Base-by-base conservation (phyloP, 1,284 basidiomycete species). In the Takashimella koratensis region DNA sequence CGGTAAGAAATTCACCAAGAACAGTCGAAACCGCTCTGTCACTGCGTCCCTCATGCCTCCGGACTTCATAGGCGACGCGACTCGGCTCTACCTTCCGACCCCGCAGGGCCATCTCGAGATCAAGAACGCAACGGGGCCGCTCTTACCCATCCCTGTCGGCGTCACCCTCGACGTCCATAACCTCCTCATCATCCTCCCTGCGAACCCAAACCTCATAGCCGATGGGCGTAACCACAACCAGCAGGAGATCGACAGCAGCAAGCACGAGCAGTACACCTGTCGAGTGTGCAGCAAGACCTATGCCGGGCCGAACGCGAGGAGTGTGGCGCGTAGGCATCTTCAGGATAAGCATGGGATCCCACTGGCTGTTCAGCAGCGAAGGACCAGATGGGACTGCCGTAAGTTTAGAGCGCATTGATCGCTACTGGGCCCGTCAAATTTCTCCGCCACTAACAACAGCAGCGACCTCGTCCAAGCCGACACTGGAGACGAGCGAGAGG, bases 301-400 rank as follows among this genome's bases (percentile, higher is more conserved):
- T 59, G 75, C 73, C 43, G 81, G 81, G 13, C 78, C 79, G 60
- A 80, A 82, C 53, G 80, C 79, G 0, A 67, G 81, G 47, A 79
- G 77, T 63, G 81, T 82, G 52, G 81, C 80, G 70, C 71, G 80
- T 36, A 62, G 81, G 43, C 81, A 82, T 63, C 63, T 82, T 47
- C 78, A 80, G 64, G 80, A 81, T 64, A 82, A 81, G 64, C 81
- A 82, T 64, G 77, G 76, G 24, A 79, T 82, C 26, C 79, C 79
- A 1, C 60, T 82, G 44, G 71, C 70, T 25, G 65, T 74, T 4
- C 81, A 82, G 65, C 76, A 77, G 30, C 72, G 80, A 25, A 67
- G 80, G 42, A 81, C 79, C 10, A 71, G 81, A 30, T 82, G 81
- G 81, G 81, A 82, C 64, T 74, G 75, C 53, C 71, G 78, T 78